Evolutionary conservation across 768 basidiomycete genomes (phyloP).

Genomic region (Tephrocybe sp.): DNA sequence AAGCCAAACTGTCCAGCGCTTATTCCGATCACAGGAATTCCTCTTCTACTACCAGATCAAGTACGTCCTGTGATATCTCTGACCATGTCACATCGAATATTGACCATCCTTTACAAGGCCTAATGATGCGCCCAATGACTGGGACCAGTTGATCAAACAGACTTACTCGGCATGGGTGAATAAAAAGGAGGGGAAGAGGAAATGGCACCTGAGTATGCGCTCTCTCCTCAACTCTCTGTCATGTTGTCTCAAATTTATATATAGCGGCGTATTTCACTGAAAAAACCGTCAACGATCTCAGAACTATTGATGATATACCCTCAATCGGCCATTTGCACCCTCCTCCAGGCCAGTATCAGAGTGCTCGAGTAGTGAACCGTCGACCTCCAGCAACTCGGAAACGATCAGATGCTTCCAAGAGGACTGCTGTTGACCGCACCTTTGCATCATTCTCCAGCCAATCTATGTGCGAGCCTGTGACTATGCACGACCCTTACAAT

Average conservation of each 20-base stretch:
- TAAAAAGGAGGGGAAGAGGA: conserved; percentile 60
- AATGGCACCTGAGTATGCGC: conserved; percentile 80
- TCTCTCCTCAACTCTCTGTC: conserved; percentile 7
- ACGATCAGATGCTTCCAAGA: conserved; percentile 33
- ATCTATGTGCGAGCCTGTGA: conserved; percentile 28
- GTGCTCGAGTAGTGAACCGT: conserved; percentile 55
- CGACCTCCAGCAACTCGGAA: conserved; percentile 39
- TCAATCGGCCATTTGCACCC: conserved; percentile 58
- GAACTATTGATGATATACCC: conserved; percentile 67
- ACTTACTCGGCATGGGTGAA: conserved; percentile 81
- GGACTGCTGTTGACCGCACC: neutral
- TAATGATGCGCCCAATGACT: conserved; percentile 19
- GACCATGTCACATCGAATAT: neutral
- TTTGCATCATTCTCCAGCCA: conserved; percentile 6
- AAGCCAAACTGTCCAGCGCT: neutral
- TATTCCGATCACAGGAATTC: conserved; percentile 56
- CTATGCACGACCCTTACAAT: conserved; percentile 41
- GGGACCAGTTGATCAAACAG: conserved; percentile 78
- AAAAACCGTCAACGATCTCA: conserved; percentile 65
- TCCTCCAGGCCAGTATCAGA: conserved; percentile 67
- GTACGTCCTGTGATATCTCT: conserved; percentile 51
- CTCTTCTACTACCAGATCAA: conserved; percentile 79
- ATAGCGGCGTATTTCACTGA: conserved; percentile 84
- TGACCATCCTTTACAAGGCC: neutral
- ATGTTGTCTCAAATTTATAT: neutral